Conservation (phyloP, 805 yeast species). For the Wickerhamiella bombiphila region DNA sequence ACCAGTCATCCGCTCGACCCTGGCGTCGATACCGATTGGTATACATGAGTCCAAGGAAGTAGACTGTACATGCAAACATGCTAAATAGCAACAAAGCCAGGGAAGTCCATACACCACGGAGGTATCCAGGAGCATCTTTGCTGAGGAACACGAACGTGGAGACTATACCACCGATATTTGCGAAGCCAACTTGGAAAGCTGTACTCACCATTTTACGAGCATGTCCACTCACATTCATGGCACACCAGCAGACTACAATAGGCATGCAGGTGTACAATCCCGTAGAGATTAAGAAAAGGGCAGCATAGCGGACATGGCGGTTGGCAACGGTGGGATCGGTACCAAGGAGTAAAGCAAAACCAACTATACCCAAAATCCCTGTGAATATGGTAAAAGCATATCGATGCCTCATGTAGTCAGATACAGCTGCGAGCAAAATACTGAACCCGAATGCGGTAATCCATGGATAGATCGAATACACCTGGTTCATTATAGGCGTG, state of each 20-base stretch:
- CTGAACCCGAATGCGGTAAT: constrained; percentile 55
- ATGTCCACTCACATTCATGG: constrained; percentile 50
- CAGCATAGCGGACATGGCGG: constrained; percentile 39
- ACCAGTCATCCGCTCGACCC: constrained; percentile 18
- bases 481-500: constrained; percentile 60
- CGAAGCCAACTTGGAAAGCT: constrained; percentile 54
- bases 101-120: constrained; percentile 38
- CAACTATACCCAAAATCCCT: constrained; percentile 29
- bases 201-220: constrained; percentile 42
- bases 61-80: constrained; percentile 25
- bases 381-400: constrained; percentile 19
- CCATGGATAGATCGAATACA: constrained; percentile 80
- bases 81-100: constrained; percentile 36
- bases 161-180: constrained; percentile 59
- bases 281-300: constrained; percentile 43
- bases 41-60: constrained; percentile 22
- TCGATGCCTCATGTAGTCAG: constrained; percentile 38
- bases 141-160: constrained; percentile 42
- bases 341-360: constrained; percentile 42
- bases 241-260: constrained; percentile 50
- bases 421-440: constrained; percentile 43
- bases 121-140: constrained; percentile 44
- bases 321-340: constrained; percentile 23
- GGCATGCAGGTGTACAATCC: constrained; percentile 59
- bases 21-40: constrained; percentile 20